A percentile compares a stretch with the other conserved stretches of the same genome.
Evolutionary conservation across 2,329 filamentous ascomycete genomes (phyloP).

Genomic region (Neopestalotiopsis sp.): DNA sequence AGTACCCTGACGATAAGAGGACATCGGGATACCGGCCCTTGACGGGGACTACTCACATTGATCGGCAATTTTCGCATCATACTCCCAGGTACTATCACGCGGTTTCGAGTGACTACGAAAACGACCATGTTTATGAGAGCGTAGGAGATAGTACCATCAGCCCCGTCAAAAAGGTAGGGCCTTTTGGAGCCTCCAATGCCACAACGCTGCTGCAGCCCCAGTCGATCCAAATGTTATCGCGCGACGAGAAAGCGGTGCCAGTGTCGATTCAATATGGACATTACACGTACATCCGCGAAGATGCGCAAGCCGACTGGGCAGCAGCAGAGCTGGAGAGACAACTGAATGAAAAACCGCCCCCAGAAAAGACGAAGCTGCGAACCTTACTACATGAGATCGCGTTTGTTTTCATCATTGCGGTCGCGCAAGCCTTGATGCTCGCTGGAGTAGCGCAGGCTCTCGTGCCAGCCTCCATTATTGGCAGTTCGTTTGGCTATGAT

Average conservation of each 20-base stretch:
- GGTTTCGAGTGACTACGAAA: not conserved
- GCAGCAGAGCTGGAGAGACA: slow-evolving; percentile 1
- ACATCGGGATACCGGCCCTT: not conserved
- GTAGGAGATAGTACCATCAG: not conserved
- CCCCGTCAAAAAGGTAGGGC: not conserved
- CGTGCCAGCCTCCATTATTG: slow-evolving; percentile 43
- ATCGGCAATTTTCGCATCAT: not conserved
- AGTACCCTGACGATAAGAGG: not conserved
- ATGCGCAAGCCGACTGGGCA: not conserved
- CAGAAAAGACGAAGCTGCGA: not conserved
- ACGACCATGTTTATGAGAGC: not conserved
- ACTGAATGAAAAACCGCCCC: not conserved
- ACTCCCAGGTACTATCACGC: not conserved
- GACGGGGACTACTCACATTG: not conserved
- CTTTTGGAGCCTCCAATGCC: slow-evolving; percentile 7
- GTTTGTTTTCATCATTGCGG: slow-evolving; percentile 11
- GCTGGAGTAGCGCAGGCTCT: slow-evolving; percentile 34
- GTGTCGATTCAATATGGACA: slow-evolving; percentile 5
- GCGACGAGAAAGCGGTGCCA: not conserved
- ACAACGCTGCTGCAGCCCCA: not conserved
- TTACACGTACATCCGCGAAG: slow-evolving; percentile 13
- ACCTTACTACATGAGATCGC: slow-evolving; percentile 2
- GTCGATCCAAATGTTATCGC: not conserved
- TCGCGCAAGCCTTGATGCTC: slow-evolving; percentile 15
- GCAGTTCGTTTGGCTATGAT: slow-evolving; percentile 43